Base-by-base conservation (phyloP, 2,329 filamentous ascomycete species). In the Trichoderma afroharzianum region DNA sequence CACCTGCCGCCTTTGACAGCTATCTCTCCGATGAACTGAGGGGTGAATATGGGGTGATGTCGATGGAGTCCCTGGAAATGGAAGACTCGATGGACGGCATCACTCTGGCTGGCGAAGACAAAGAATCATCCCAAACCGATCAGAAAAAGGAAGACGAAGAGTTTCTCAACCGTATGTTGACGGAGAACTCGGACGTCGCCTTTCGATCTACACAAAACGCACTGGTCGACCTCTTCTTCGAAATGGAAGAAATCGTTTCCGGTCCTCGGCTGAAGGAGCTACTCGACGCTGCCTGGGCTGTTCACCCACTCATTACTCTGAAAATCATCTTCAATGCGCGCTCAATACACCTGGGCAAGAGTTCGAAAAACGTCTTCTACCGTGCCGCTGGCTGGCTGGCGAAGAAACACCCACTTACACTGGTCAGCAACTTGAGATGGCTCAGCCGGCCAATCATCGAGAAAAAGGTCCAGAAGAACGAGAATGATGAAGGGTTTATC, bases 261-360 rank as follows among this genome's bases (percentile, higher is more conserved):
- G 79, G 80, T 0, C 75, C 78, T 0, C 75, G 80, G 1, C 76
- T 89, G 1, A 74, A 77, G 6, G 75, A 81, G 14, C 76, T 86
- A 1, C 83, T 90, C 33, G 76, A 83, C 3, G 72, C 77, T 3
- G 84, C 88, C 1, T 91, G 88, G 88, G 74, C 77, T 2, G 76
- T 79, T 1, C 85, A 89, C 72, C 73, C 85, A 0, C 75, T 84
- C 3, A 76, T 81, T 14, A 88, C 88, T 0, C 81, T 90, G 33
- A 88, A 88, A 76, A 83, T 90, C 74, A 87, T 90, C 74, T 90
- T 88, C 82, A 88, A 89, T 72, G 79, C 84, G 1, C 84, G 88
- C 11, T 88, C 87, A n/a, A 90, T 90, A 63, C 88, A 90, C 71
- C 78, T 90, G 0, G 88, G 88, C 18, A 90, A 89, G 78, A 82